A percentile compares a stretch with the other conserved stretches of the same genome.
phyloP scores from a whole-genome alignment of 345 rosid genomes.

The Hirschfeldia incana region DNA sequence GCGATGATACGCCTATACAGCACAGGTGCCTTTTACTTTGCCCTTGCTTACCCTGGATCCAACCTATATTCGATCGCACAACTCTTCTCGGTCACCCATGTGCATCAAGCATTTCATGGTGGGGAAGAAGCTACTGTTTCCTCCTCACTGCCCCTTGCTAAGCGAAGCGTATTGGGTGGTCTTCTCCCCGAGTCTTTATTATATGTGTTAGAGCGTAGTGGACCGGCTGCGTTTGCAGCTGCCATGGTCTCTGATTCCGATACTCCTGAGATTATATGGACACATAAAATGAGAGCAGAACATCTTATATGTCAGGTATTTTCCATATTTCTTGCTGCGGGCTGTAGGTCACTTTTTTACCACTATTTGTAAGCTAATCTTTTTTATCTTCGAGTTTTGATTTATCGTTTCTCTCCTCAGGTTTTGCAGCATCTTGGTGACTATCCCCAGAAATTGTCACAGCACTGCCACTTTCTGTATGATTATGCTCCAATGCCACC shows the following conservation, averaged over 20 bases:
- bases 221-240: slow-evolving; percentile 95
- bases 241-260: slow-evolving; percentile 99
- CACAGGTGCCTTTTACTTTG: slow-evolving; percentile 96
- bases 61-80: slow-evolving; percentile 87
- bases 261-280: slow-evolving; percentile 98
- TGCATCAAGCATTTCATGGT: slow-evolving; percentile 99
- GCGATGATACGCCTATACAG: slow-evolving; percentile 95
- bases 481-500: slow-evolving; percentile 99
- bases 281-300: slow-evolving; percentile 99
- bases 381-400: slow-evolving; percentile 15
- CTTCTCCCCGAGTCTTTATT: slow-evolving; percentile 96
- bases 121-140: slow-evolving; percentile 99
- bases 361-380: slow-evolving; percentile 9
- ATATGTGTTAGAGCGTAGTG: slow-evolving; percentile 97
- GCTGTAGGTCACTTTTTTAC: slow-evolving; percentile 8
- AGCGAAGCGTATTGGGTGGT: slow-evolving; percentile 97
- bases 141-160: slow-evolving; percentile 90
- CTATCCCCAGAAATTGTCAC: slow-evolving; percentile 94
- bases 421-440: slow-evolving; percentile 99
- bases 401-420: slow-evolving; percentile 43
- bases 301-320: slow-evolving; percentile 92
- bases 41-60: slow-evolving; percentile 97
- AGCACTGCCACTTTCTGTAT: slow-evolving; percentile 91
- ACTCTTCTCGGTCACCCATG: slow-evolving; percentile 88
- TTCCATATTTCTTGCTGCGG: slow-evolving; percentile 6